Conservation (phyloP, 192 early-diverging fungal genomes). For the Podila epicladia region DNA sequence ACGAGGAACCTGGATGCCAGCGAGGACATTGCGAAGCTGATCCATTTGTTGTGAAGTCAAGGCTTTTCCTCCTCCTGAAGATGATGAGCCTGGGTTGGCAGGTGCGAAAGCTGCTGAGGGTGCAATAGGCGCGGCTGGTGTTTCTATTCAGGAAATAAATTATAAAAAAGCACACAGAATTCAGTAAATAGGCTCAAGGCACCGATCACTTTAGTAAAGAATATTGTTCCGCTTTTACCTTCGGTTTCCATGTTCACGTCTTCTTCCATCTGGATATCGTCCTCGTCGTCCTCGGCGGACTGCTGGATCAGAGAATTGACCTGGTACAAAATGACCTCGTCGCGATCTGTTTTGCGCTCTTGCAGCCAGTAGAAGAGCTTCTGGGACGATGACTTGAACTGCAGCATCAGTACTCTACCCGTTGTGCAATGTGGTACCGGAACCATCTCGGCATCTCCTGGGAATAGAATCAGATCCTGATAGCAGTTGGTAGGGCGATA, state of each 20-base stretch:
- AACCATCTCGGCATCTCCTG: conserved; percentile 80
- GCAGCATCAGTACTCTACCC: conserved; percentile 83
- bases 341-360: conserved; percentile 66
- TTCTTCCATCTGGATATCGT: conserved; percentile 40
- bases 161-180: too few relatives aligned
- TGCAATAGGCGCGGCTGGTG: conserved; percentile 5
- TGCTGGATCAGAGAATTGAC: conserved; percentile 67
- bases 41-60: conserved; percentile 56
- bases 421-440: conserved; percentile 60
- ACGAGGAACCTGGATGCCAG: conserved; percentile 57
- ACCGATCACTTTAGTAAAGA: background rate
- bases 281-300: conserved; percentile 46
- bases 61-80: conserved; percentile 8
- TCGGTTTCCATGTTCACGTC: conserved; percentile 28
- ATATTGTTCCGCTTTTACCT: background rate
- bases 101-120: conserved; percentile 41
- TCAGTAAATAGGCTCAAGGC: too few relatives aligned
- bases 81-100: conserved; percentile 10
- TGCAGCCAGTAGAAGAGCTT: conserved; percentile 91
- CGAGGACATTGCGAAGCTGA: conserved; percentile 55
- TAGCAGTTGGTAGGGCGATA: background rate
- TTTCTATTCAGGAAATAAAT: background rate
- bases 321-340: conserved; percentile 59
- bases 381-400: conserved; percentile 84
- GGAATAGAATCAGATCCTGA: conserved; percentile 76